Percentiles rank a stretch among this genome's conserved stretches.
These are phyloP conservation scores for Sphagnum contortum DNA, from an alignment of 225 moss, liverwort and hornwort species.

Conservation along the genomic window DNA sequence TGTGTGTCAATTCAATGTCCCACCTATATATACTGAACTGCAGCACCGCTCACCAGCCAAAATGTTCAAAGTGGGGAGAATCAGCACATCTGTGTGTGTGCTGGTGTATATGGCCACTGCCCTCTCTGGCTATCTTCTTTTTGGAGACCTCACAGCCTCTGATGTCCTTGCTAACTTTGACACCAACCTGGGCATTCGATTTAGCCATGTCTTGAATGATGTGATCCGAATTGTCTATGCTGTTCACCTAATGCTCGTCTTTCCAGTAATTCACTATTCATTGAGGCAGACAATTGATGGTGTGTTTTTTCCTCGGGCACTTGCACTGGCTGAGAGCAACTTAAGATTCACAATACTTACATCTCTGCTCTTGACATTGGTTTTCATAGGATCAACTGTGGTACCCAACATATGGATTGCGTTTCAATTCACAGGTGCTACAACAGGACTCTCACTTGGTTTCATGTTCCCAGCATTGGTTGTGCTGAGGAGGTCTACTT, in stretches of 20 bases:
- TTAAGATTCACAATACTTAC: constrained; percentile 39
- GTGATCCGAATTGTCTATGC: constrained; percentile 75
- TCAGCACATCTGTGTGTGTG: constrained; percentile 65
- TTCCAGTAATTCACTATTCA: constrained; percentile 83
- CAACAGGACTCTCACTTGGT: constrained; percentile 66
- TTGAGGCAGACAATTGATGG: constrained; percentile 64
- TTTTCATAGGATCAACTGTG: constrained; percentile 62
- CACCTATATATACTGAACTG: constrained; percentile 76
- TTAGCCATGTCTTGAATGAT: constrained; percentile 59
- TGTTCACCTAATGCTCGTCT: constrained; percentile 82
- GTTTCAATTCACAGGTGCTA: constrained; percentile 91
- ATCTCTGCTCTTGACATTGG: constrained; percentile 29
- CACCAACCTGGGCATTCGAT: constrained; percentile 60
- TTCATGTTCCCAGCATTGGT: constrained; percentile 76
- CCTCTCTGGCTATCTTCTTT: constrained; percentile 76
- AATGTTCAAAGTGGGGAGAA: constrained; percentile 73
- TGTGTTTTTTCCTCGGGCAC: constrained; percentile 37
- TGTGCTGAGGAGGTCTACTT: constrained; percentile 25
- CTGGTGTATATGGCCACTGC: constrained; percentile 68
- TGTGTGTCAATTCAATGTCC: constrained; percentile 90
- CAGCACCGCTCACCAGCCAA: constrained; percentile 50
- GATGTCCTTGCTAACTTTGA: constrained; percentile 86
- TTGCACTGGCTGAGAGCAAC: constrained; percentile 35
- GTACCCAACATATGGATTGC: constrained; percentile 96
- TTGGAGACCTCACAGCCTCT: constrained; percentile 76